These are phyloP conservation scores for Anthracocystis walkeri DNA, from an alignment of 1,284 basidiomycete species.

Conservation along the genomic window DNA sequence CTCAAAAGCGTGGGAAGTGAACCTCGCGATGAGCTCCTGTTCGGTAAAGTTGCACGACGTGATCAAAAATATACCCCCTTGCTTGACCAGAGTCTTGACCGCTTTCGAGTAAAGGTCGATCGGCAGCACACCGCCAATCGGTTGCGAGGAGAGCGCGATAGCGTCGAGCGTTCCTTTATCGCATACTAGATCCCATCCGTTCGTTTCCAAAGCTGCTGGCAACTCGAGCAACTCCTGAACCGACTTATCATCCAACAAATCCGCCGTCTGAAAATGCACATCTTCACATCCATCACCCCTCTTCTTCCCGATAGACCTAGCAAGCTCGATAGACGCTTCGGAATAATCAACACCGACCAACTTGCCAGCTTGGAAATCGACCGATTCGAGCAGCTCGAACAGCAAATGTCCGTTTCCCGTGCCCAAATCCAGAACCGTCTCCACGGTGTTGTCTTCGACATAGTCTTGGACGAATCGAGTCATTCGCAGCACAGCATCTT, in stretches of 20 bases:
- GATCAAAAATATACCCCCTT: constrained; percentile 80
- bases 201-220: constrained; percentile 4
- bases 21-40: constrained; percentile 78
- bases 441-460: constrained; percentile 7
- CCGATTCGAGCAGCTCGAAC: constrained; percentile 74
- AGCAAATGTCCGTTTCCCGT: constrained; percentile 87
- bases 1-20: constrained; percentile 69
- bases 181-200: constrained; percentile 68
- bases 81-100: constrained; percentile 74
- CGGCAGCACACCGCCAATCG: constrained; percentile 74
- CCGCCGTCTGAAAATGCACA: constrained; percentile 64
- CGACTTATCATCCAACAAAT: constrained; percentile 60
- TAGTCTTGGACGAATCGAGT: constrained; percentile 66
- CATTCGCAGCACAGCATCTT: constrained; percentile 84
- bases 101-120: constrained; percentile 77
- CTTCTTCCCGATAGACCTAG: constrained; percentile 55
- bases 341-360: constrained; percentile 88
- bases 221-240: constrained; percentile 15
- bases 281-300: constrained; percentile 53
- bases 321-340: constrained; percentile 75
- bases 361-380: constrained; percentile 70
- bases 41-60: constrained; percentile 90
- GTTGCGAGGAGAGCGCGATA: constrained; percentile 80
- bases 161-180: constrained; percentile 77
- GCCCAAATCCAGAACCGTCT: constrained; percentile 73